Conservation (phyloP, 108 stramenopile species). For the Fragilaria radians region DNA sequence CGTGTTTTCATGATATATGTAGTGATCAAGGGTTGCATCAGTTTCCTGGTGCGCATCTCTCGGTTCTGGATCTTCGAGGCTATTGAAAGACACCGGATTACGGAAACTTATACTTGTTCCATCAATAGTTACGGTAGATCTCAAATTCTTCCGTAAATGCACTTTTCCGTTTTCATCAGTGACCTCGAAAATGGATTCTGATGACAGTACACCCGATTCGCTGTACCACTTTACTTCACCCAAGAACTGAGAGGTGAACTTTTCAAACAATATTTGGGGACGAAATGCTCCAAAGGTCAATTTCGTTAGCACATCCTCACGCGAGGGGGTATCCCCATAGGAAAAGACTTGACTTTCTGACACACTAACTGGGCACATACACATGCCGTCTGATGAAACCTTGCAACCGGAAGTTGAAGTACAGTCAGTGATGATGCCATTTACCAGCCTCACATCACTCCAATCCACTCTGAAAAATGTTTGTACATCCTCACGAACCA, state of each 20-base stretch:
- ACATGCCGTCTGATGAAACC: background rate
- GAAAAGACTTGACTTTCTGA: background rate
- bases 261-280: conserved; percentile 7
- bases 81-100: conserved; percentile 25
- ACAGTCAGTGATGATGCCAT: background rate
- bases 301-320: conserved; percentile 4
- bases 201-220: background rate
- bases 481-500: conserved; percentile 7
- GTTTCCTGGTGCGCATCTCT: conserved; percentile 36
- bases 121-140: conserved; percentile 26
- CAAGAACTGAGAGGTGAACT: background rate
- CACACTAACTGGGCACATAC: conserved; percentile 9
- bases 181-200: conserved; percentile 37
- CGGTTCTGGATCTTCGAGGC: conserved; percentile 22
- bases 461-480: conserved; percentile 21
- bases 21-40: conserved; percentile 30
- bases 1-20: conserved; percentile 34
- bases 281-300: conserved; percentile 15
- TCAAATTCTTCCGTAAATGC: conserved; percentile 39
- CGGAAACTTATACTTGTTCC: conserved; percentile 30
- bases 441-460: background rate
- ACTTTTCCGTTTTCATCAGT: conserved; percentile 28
- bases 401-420: background rate
- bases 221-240: background rate
- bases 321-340: background rate